Evolutionary conservation across 2,329 filamentous ascomycete genomes (phyloP).

Genomic region (Aspergillus nomiae): DNA sequence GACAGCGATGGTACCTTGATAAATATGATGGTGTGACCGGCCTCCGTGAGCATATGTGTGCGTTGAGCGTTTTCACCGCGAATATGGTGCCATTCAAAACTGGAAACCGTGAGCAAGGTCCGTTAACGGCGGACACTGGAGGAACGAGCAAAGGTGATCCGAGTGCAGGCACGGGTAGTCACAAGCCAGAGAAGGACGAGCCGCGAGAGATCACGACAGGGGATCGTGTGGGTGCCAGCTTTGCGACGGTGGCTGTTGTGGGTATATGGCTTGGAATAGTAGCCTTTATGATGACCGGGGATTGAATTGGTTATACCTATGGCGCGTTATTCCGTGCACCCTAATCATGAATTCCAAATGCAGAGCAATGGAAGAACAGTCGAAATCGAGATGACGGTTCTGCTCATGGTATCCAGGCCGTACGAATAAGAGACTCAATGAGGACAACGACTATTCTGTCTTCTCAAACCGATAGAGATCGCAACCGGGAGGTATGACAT

Average conservation of each 20-base stretch:
- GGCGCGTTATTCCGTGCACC: background rate
- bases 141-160: constrained; percentile 55
- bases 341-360: background rate
- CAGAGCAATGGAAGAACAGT: background rate
- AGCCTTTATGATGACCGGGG: background rate
- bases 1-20: constrained; percentile 39
- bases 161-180: constrained; percentile 33
- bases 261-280: background rate
- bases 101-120: constrained; percentile 41
- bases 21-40: constrained; percentile 34
- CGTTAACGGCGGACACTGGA: constrained; percentile 51
- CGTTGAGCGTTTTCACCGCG: constrained; percentile 60
- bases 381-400: background rate
- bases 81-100: constrained; percentile 45
- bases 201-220: constrained; percentile 42
- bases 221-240: constrained; percentile 7
- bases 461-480: background rate
- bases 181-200: constrained; percentile 39
- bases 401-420: background rate
- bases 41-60: constrained; percentile 43
- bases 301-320: background rate
- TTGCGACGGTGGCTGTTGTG: constrained; percentile 8
- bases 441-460: background rate
- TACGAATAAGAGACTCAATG: background rate
- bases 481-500: background rate